Base-by-base conservation (phyloP, 2,329 filamentous ascomycete species). In the Cadophora sp. region DNA sequence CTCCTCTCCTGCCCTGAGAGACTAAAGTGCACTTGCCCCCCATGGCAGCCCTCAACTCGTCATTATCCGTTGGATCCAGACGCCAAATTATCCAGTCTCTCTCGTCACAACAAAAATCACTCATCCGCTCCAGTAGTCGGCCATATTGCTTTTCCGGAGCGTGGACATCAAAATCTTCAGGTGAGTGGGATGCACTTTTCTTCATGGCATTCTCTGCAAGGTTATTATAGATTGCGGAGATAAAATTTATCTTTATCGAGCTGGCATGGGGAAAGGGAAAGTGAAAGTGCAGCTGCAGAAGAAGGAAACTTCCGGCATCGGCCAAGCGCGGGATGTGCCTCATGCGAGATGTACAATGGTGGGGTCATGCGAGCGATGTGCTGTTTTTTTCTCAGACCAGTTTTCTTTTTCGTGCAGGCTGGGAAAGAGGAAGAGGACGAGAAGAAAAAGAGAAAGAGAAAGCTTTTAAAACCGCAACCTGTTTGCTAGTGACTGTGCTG, bases 361-460 rank as follows among this genome's bases (percentile, higher is more conserved):
- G 70, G 73, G 72, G 70, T 69, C 69, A 69, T 72, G 68, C 68
- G 67, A 64, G 68, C 62, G 69, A 64, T 72, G 69, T 70, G 70
- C 58, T 68, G 66, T 69, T 68, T 64, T 67, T 69, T 37, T 40
- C 29, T 37, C 24, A 55, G 40, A 46, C 62, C 62, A 68, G 58
- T 60, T 60, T 70, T 67, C 67, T 63, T 67, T 58, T 65, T 34
- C 37, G 9, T 34, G 53, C 24, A 40, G 26, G 24, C 19, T 16
- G 19, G 31, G 29, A 34, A 51, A 50, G 55, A 24, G 37, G 24
- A 46, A 37, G 27, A 27, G 22, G 26, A 40, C 27, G 58, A 19
- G 29, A 55, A 24, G 55, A 24, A 31, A 16, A 46, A 37, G 27
- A 27, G 22, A 34, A 40, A 37, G 58, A 19, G 29, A 55, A 24